Evolutionary conservation across 2,329 filamentous ascomycete species (phyloP).

Genomic region (Fusarium aywerte): DNA sequence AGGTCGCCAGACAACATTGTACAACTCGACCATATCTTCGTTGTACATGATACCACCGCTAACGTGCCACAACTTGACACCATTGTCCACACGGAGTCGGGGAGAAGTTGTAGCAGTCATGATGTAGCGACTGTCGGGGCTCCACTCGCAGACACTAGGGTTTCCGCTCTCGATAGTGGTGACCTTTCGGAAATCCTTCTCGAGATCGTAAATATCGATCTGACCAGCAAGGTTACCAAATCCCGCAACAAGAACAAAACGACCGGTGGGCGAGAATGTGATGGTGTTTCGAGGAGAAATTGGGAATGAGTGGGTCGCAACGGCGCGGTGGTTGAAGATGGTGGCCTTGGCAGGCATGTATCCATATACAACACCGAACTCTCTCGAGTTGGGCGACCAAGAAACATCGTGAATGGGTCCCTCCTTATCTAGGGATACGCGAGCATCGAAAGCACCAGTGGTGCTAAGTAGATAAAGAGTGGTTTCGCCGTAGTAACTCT

Average conservation of each 20-base stretch:
- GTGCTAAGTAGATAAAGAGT: constrained; percentile 95
- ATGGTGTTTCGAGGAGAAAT: constrained; percentile 94
- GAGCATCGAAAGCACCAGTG: constrained; percentile 90
- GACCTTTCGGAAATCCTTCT: constrained; percentile 93
- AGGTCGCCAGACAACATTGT: constrained; percentile 90
- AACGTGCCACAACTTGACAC: constrained; percentile 94
- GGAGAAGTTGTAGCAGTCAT: constrained; percentile 98
- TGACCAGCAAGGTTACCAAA: constrained; percentile 98
- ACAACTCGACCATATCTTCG: constrained; percentile 93
- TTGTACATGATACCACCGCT: constrained; percentile 91
- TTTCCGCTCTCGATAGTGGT: constrained; percentile 95
- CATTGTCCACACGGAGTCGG: constrained; percentile 94
- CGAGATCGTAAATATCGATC: constrained; percentile 96
- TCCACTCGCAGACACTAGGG: constrained; percentile 96
- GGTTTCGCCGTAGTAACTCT: constrained; percentile 99
- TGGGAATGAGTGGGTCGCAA: constrained; percentile 85
- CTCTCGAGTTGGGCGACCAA: constrained; percentile 98
- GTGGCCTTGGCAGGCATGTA: constrained; percentile 99
- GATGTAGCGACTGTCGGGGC: constrained; percentile 93
- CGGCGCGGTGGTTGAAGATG: constrained; percentile 92
- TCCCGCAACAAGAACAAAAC: constrained; percentile 92
- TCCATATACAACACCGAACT: constrained; percentile 97
- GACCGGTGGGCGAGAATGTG: constrained; percentile 90
- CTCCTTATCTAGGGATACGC: constrained; percentile 93
- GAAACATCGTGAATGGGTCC: constrained; percentile 97